A percentile compares a stretch with the other conserved stretches of the same genome.
These are phyloP conservation scores for Coprinopsis cinerea DNA, from an alignment of 768 basidiomycete species.

Conservation along the genomic window DNA sequence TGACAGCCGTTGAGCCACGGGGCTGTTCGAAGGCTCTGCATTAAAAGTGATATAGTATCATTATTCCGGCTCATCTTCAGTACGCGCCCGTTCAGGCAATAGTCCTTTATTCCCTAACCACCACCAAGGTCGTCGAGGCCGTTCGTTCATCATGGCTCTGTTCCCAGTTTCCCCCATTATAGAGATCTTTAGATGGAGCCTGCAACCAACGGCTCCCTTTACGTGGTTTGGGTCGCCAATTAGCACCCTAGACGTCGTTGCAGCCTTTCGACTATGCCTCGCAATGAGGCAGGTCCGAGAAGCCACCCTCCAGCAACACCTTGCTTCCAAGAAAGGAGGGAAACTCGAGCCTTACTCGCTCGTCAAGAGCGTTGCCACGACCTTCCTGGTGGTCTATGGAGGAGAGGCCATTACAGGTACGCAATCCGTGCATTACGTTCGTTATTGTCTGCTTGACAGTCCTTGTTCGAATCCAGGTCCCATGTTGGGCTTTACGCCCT, in stretches of 20 bases:
- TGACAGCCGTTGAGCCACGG: conserved; percentile 54
- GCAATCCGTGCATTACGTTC: too few species aligned
- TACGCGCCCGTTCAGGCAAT: too few species aligned
- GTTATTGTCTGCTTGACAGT: not conserved
- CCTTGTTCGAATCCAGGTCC: conserved; percentile 38
- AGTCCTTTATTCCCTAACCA: too few species aligned
- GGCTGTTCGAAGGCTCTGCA: not conserved
- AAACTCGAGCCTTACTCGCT: conserved; percentile 49
- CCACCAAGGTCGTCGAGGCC: not conserved
- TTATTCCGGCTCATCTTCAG: too few species aligned
- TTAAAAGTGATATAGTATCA: not conserved
- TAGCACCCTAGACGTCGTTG: conserved; percentile 61
- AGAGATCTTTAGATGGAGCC: conserved; percentile 43
- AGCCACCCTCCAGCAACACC: conserved; percentile 36
- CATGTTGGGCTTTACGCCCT: conserved; percentile 59
- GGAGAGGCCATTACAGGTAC: conserved; percentile 68
- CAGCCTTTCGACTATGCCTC: conserved; percentile 63
- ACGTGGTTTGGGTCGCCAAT: conserved; percentile 58
- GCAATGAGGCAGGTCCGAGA: conserved; percentile 65
- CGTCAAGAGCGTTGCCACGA: conserved; percentile 48
- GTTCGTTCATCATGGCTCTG: not conserved
- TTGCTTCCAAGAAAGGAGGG: conserved; percentile 30
- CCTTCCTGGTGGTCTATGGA: conserved; percentile 67
- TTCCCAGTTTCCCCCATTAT: conserved; percentile 32
- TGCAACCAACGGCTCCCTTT: conserved; percentile 60